Conservation (phyloP, 352 stramenopile species). For the Thalassiosira mediterranea region DNA sequence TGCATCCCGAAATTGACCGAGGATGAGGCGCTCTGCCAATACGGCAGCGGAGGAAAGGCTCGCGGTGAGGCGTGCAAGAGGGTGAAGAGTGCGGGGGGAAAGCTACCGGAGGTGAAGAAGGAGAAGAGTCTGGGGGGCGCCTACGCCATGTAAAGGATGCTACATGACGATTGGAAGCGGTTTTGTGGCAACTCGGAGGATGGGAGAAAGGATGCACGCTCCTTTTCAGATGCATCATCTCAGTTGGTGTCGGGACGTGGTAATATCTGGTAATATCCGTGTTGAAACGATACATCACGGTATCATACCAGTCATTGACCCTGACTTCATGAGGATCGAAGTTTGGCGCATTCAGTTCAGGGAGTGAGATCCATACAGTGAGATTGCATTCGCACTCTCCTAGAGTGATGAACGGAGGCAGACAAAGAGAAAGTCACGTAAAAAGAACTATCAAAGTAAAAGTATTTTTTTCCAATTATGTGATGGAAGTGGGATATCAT, state of each 20-base stretch:
- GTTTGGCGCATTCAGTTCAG: too few species aligned
- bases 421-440: too few species aligned
- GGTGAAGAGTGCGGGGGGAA: conserved; percentile 55
- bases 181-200: neutral
- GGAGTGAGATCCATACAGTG: too few species aligned
- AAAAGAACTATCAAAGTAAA: too few species aligned
- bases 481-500: too few species aligned
- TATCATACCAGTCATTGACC: neutral
- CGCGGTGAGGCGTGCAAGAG: conserved; percentile 57
- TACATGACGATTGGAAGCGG: neutral
- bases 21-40: conserved; percentile 79
- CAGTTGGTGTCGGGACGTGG: neutral
- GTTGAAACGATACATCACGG: neutral
- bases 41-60: conserved; percentile 60
- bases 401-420: too few species aligned
- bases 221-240: neutral
- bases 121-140: conserved; percentile 54
- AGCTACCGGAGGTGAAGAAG: conserved; percentile 20
- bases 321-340: neutral
- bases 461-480: too few species aligned
- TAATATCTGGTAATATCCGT: too few species aligned
- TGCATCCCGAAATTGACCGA: conserved; percentile 66
- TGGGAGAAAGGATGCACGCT: neutral
- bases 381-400: too few species aligned
- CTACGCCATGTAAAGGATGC: conserved; percentile 71